Evolutionary conservation across 768 basidiomycete genomes (phyloP), one percentile per base, ranked within the genome.

Genomic region (Favolaschia claudopus): DNA sequence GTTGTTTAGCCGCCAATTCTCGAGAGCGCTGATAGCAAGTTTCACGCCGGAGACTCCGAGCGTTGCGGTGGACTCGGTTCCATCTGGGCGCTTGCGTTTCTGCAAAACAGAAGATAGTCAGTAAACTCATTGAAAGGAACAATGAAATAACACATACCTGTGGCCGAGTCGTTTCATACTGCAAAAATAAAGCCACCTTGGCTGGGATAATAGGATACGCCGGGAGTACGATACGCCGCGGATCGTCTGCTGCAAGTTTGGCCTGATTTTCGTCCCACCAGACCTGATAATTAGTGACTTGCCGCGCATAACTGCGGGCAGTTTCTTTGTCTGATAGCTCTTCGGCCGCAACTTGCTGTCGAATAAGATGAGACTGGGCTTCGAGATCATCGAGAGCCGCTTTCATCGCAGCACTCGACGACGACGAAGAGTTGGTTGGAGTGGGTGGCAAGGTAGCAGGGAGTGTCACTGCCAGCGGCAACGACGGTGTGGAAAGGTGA

Each of bases 241-340:
- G 37, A n/a, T 47, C 15, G 1, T 32, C 7, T 37, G 7, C n/a
- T 13, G 27, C 14, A 10, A 14, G 6, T 5, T 1, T 19, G 22
- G 45, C 36, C 34, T 56, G 46, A n/a, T 14, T 7, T 1, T 1
- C 4, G n/a, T 56, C 55, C 55, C 55, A 56, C 55, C 46, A 56
- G 2, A 20, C 1, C 31, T 42, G 38, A n/a, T 56, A 49, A 22
- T 55, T 55, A 1, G 28, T 47, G 17, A 55, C 27, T 0, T 55
- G 54, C 0, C 44, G 54, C 5, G 37, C 37, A 25, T 47, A 55
- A 7, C 31, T 55, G 2, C n/a, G 29, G 3, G 7, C 45, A 0
- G 45, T 55, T 33, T 38, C 45, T 43, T 55, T 55, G 45, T 55
- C 45, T 7, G 44, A 29, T 27, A 46, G 54, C 6, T 55, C 54